Percentiles rank a stretch among this genome's conserved stretches.
phyloP scores from a whole-genome alignment of 2,329 filamentous ascomycete species.

The Colletotrichum chlorophyti region DNA sequence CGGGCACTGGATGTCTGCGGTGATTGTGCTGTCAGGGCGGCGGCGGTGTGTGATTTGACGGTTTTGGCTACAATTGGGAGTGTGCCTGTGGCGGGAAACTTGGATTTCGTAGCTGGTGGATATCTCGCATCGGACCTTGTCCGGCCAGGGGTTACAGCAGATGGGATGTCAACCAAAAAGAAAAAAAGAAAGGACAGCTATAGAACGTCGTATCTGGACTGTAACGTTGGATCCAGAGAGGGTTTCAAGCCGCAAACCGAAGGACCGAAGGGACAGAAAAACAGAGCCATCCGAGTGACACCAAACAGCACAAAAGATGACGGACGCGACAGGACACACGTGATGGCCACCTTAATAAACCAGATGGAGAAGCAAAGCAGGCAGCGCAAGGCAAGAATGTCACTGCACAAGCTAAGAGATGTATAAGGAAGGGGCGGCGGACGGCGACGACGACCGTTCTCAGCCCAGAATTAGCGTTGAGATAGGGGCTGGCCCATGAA shows the following conservation, averaged over 20 bases:
- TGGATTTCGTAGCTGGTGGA: slow-evolving; percentile 1
- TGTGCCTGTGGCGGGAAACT: too few species aligned
- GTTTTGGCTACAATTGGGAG: too few species aligned
- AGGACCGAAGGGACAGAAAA: background rate
- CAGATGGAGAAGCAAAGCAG: too few species aligned
- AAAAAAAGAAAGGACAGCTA: too few species aligned
- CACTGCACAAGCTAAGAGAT: too few species aligned
- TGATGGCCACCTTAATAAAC: too few species aligned
- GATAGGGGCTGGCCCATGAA: too few species aligned
- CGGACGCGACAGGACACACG: background rate
- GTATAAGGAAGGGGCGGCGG: background rate
- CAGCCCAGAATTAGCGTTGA: background rate
- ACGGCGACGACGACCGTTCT: slow-evolving; percentile 8
- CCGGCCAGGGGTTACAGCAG: background rate
- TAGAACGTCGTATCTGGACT: background rate
- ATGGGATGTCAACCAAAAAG: background rate
- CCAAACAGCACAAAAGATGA: slow-evolving; percentile 1
- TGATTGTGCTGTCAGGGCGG: slow-evolving; percentile 5
- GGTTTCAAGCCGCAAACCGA: background rate
- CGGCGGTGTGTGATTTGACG: too few species aligned
- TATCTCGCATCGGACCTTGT: slow-evolving; percentile 21
- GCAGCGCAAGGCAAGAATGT: too few species aligned
- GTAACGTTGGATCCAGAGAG: too few species aligned
- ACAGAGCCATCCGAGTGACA: too few species aligned
- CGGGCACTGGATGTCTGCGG: background rate